phyloP scores from a whole-genome alignment of 768 basidiomycete species.

The Suillus subluteus region DNA sequence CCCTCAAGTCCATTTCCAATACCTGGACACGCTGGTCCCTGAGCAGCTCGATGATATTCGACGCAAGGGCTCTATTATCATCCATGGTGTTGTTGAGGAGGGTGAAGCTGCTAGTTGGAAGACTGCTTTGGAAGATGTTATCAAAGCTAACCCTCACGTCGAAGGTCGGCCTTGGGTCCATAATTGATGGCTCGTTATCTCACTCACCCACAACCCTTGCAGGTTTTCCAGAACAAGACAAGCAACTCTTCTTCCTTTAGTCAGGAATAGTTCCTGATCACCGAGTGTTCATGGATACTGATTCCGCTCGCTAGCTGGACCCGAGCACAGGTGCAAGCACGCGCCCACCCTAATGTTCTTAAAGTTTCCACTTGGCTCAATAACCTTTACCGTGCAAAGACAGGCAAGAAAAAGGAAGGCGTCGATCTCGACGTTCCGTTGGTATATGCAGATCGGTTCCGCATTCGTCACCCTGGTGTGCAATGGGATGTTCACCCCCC shows the following conservation, averaged over 20 bases:
- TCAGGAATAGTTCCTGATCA: constrained; percentile 32
- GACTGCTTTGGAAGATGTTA: constrained; percentile 54
- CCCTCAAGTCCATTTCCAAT: constrained; percentile 62
- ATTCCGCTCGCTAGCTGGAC: constrained; percentile 42
- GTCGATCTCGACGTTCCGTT: constrained; percentile 67
- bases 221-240: constrained; percentile 61
- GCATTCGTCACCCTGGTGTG: constrained; percentile 69
- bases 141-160: constrained; percentile 57
- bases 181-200: neutral
- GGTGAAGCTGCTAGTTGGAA: constrained; percentile 63
- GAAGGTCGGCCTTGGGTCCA: constrained; percentile 43
- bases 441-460: constrained; percentile 74
- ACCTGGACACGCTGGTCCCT: constrained; percentile 48
- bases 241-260: constrained; percentile 79
- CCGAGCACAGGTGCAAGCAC: constrained; percentile 64
- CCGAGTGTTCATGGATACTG: neutral
- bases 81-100: constrained; percentile 61
- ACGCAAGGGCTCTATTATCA: constrained; percentile 61
- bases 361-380: constrained; percentile 62
- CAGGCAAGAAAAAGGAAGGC: constrained; percentile 43
- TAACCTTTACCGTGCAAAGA: constrained; percentile 57
- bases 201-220: neutral
- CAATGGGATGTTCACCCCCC: constrained; percentile 58
- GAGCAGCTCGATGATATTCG: constrained; percentile 55
- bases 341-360: constrained; percentile 68